A percentile compares a stretch with the other conserved stretches of the same genome.
Conservation (phyloP, 169 alveolate genomes). For the Plasmodium vivax region DNA sequence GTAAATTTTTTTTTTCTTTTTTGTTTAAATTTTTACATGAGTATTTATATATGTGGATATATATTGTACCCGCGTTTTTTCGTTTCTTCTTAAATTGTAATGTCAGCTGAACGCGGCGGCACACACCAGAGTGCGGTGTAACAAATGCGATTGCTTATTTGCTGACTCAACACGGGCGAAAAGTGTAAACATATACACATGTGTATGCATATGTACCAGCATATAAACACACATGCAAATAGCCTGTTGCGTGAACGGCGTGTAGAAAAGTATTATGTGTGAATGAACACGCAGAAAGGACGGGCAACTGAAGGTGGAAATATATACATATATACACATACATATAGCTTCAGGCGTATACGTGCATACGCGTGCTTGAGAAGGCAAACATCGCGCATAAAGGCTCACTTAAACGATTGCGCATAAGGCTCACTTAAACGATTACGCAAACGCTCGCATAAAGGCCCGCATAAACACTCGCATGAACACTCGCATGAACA, state of each 20-base stretch:
- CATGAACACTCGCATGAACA: not conserved
- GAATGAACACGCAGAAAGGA: not conserved
- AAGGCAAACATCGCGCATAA: not conserved
- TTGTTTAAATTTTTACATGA: not conserved
- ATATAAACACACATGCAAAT: not conserved
- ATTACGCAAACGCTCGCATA: not conserved
- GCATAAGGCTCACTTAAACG: not conserved
- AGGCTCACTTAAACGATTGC: not conserved
- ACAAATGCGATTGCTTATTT: constrained; percentile 23
- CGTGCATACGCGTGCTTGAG: not conserved
- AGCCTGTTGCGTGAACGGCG: not conserved
- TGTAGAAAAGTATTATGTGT: not conserved
- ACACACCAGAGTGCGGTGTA: constrained; percentile 33
- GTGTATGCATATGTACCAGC: not conserved
- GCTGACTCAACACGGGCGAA: constrained; percentile 45
- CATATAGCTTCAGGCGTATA: not conserved
- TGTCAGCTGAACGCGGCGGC: constrained; percentile 8
- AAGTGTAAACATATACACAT: constrained; percentile 10
- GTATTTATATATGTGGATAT: constrained; percentile 13
- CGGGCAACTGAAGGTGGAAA: not conserved
- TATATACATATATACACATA: constrained; percentile 6
- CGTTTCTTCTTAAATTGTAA: constrained; percentile 2
- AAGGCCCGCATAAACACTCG: not conserved
- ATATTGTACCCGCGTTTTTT: constrained; percentile 2
- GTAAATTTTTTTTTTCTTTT: constrained; percentile 12